Evolutionary conservation across 2,329 filamentous ascomycete genomes (phyloP).

Genomic region (Aaosphaeria arxii): DNA sequence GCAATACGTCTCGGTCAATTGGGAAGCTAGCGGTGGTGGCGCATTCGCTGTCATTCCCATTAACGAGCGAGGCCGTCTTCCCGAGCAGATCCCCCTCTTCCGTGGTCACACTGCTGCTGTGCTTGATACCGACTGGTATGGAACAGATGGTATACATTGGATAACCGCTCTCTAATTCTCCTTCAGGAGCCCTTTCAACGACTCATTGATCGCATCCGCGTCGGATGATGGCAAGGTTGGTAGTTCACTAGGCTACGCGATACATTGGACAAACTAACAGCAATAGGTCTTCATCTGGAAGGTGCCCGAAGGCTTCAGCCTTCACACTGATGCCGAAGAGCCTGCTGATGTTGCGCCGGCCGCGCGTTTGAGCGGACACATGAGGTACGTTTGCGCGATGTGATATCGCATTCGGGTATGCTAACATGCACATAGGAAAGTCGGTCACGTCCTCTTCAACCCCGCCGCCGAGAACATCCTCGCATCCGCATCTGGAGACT

Average conservation of each 20-base stretch:
- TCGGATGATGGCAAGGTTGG: conserved; percentile 88
- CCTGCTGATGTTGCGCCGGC: conserved; percentile 77
- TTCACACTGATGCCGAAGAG: conserved; percentile 81
- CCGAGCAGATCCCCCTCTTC: conserved; percentile 91
- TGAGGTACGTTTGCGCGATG: conserved; percentile 57
- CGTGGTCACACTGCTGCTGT: conserved; percentile 94
- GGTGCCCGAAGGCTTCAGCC: conserved; percentile 82
- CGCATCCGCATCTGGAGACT: conserved; percentile 91
- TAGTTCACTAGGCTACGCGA: not conserved
- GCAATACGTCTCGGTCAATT: conserved; percentile 95
- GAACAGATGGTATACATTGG: not conserved
- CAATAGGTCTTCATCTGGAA: conserved; percentile 81
- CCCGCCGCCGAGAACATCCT: conserved; percentile 93
- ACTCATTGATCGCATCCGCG: conserved; percentile 85
- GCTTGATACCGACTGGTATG: conserved; percentile 91
- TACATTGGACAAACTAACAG: conserved; percentile 7
- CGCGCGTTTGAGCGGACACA: conserved; percentile 80
- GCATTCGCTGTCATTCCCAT: conserved; percentile 95
- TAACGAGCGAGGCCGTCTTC: conserved; percentile 83
- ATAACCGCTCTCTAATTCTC: conserved; percentile 11
- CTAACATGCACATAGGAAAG: conserved; percentile 63
- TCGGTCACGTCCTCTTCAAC: conserved; percentile 97
- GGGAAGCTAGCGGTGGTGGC: conserved; percentile 93
- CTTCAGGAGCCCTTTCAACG: conserved; percentile 89
- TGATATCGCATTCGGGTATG: not conserved